Percentiles rank a stretch among this genome's conserved stretches.
Evolutionary conservation across 2,329 filamentous ascomycete species (phyloP).

Genomic region (Fusarium hostae): DNA sequence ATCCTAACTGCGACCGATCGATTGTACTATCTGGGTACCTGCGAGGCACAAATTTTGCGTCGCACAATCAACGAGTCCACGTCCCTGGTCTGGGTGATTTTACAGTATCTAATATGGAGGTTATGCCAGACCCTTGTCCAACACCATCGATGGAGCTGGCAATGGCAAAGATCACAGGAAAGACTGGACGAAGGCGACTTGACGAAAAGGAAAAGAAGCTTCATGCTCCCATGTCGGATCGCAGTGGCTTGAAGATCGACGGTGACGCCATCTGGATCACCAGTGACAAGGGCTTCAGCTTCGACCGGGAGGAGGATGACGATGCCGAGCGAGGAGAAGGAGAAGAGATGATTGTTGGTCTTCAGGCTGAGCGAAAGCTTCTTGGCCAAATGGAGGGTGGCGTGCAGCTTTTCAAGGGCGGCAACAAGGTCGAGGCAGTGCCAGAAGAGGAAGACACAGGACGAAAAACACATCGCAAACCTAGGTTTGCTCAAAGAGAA

Average conservation of each 20-base stretch:
- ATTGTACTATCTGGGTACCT: slow-evolving; percentile 94
- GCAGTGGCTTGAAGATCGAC: slow-evolving; percentile 94
- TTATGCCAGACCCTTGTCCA: slow-evolving; percentile 92
- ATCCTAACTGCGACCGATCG: slow-evolving; percentile 89
- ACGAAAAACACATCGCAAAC: slow-evolving; percentile 67
- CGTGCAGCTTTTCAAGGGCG: slow-evolving; percentile 85
- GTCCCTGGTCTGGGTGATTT: slow-evolving; percentile 93
- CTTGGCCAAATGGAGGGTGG: slow-evolving; percentile 86
- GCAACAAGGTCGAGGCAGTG: slow-evolving; percentile 71
- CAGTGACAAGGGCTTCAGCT: slow-evolving; percentile 77
- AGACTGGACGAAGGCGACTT: slow-evolving; percentile 80
- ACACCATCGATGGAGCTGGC: slow-evolving; percentile 92
- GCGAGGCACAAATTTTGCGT: slow-evolving; percentile 91
- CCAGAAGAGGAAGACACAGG: slow-evolving; percentile 67
- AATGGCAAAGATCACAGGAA: slow-evolving; percentile 84
- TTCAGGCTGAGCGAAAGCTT: slow-evolving; percentile 84
- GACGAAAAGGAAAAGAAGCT: slow-evolving; percentile 98
- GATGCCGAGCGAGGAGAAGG: slow-evolving; percentile 86
- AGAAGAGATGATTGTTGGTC: slow-evolving; percentile 90
- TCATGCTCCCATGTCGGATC: slow-evolving; percentile 98
- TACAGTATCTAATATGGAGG: slow-evolving; percentile 83
- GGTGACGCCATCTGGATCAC: slow-evolving; percentile 96
- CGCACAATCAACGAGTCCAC: slow-evolving; percentile 86
- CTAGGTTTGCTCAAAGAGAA: slow-evolving; percentile 69
- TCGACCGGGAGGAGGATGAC: slow-evolving; percentile 73